phyloP scores from a whole-genome alignment of 805 yeast species.

The Candida silvicultrix region DNA sequence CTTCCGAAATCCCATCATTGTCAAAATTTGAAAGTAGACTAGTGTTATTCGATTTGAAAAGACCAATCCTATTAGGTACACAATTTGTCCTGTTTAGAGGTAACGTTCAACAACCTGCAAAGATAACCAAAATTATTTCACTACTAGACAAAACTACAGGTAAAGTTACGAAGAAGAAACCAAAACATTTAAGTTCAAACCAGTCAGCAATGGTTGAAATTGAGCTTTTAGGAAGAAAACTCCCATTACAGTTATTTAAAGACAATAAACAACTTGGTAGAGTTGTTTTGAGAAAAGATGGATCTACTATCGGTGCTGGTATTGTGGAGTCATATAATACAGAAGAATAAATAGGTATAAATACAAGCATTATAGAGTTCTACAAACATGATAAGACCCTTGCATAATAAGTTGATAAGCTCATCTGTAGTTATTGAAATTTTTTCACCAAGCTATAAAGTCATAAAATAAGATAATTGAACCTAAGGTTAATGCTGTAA shows the following conservation, averaged over 20 bases:
- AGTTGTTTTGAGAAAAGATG: constrained; percentile 98
- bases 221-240: constrained; percentile 75
- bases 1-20: constrained; percentile 82
- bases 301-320: constrained; percentile 99
- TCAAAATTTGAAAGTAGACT: constrained; percentile 76
- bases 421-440: no score
- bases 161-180: constrained; percentile 82
- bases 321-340: constrained; percentile 63
- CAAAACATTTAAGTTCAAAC: constrained; percentile 93
- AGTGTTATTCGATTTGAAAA: constrained; percentile 85
- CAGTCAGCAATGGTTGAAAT: constrained; percentile 93
- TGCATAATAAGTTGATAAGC: no score
- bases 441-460: constrained; percentile 29
- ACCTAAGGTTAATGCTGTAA: constrained; percentile 49
- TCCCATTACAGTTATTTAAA: constrained; percentile 91
- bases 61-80: constrained; percentile 89
- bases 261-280: constrained; percentile 98
- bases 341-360: not conserved
- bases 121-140: constrained; percentile 70
- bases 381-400: no score
- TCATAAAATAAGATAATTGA: constrained; percentile 50
- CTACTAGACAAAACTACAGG: constrained; percentile 93
- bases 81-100: constrained; percentile 88
- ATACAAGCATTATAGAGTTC: no score
- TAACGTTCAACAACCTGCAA: constrained; percentile 92